These are phyloP conservation scores for Arxiozyma slooffiae DNA, from an alignment of 1,139 yeast genomes.

Conservation along the genomic window DNA sequence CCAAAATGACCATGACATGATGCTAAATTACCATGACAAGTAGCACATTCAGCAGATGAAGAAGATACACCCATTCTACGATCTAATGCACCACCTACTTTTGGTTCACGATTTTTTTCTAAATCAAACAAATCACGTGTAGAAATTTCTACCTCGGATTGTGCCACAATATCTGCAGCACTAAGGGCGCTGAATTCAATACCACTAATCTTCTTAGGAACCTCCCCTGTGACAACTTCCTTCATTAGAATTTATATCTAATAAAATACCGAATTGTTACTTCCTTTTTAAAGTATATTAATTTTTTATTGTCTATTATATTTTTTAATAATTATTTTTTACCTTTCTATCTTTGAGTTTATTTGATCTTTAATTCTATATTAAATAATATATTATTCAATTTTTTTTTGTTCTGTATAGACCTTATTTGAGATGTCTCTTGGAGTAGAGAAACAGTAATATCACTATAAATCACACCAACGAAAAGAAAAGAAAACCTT, in stretches of 20 bases:
- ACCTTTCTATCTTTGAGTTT: background rate
- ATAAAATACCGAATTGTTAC: background rate
- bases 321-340: no score
- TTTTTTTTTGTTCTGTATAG: background rate
- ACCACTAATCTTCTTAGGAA: slow-evolving; percentile 86
- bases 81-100: slow-evolving; percentile 79
- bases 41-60: slow-evolving; percentile 70
- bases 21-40: slow-evolving; percentile 88
- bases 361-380: no score
- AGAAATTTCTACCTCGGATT: slow-evolving; percentile 87
- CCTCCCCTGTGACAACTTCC: slow-evolving; percentile 48
- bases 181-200: slow-evolving; percentile 88
- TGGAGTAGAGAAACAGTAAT: background rate
- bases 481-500: background rate
- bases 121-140: slow-evolving; percentile 88
- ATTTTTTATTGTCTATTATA: background rate
- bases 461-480: background rate
- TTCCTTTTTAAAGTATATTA: background rate
- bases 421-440: background rate
- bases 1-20: slow-evolving; percentile 99
- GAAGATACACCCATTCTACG: slow-evolving; percentile 90
- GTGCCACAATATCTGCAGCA: slow-evolving; percentile 83
- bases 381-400: no score
- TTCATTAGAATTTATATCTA: slow-evolving; percentile 19
- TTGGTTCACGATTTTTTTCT: slow-evolving; percentile 75